Base-by-base conservation (phyloP, 257 asterid species). In the Paulownia fortunei region DNA sequence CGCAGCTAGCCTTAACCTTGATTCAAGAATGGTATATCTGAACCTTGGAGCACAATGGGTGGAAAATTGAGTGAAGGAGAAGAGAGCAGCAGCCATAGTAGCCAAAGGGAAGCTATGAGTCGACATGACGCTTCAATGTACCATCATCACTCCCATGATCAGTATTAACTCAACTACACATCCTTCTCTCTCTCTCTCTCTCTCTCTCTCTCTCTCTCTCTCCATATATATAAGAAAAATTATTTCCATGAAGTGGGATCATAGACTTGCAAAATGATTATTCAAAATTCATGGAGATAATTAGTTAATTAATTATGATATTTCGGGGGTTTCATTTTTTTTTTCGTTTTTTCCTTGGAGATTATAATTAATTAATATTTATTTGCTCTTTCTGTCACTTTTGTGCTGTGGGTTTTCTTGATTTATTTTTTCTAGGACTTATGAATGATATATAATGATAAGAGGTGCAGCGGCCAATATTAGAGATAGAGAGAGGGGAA, bases 1-100 rank as follows among this genome's bases (percentile, higher is more conserved):
- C 0, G 56, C 3, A 9, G 32, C 19, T 15, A 66, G 59, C 0
- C 6, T 85, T 36, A 90, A 89, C 59, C 87, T 88, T 18, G 97
- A 92, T 79, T 88, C 98, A 12, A 87, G 97, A 76, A 87, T 91
- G 91, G 96, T 91, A 79, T 92, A 92, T 86, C 34, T 92, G 76
- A 89, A 92, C 68, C 92, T 92, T 26, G 97, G 96, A 13, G 96
- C 89, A 1, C 96, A 88, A 87, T 82, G 81, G 84, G 88, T 0
- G 81, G 86, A 10, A 83, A 83, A 37, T 19, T 69, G 79, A 86
- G 83, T 18, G 89, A 87, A 3, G 92, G 86, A 0, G 96, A 87
- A 10, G 90, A 86, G 44, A 78, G 86, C 56, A 76, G 89, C 37
- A 70, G 91, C 84, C 87, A 80, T 36, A 68, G 79, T 5, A 77